A percentile compares a stretch with the other conserved stretches of the same genome.
Conservation (phyloP, 768 basidiomycete genomes). For the Tulasnella sp. region DNA sequence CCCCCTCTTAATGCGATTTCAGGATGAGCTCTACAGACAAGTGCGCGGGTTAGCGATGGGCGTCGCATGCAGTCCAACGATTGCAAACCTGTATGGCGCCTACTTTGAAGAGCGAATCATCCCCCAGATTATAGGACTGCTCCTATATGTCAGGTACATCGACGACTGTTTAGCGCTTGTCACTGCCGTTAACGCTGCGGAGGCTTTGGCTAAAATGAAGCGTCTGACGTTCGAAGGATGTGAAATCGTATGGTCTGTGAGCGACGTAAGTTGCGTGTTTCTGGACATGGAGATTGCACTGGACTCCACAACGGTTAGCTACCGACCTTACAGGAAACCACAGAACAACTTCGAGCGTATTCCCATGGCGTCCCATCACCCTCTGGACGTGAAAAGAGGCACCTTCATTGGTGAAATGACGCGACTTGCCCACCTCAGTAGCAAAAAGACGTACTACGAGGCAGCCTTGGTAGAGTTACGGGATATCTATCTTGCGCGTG, state of each 20-base stretch:
- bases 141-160: constrained; percentile 36
- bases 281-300: constrained; percentile 38
- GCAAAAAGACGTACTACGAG: constrained; percentile 16
- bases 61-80: constrained; percentile 34
- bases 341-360: constrained; percentile 38
- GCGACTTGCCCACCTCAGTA: constrained; percentile 32
- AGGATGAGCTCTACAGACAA: constrained; percentile 32
- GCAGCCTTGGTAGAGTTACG: constrained; percentile 18
- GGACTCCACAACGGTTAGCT: constrained; percentile 24
- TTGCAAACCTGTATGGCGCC: constrained; percentile 38
- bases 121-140: neutral
- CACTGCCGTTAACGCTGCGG: constrained; percentile 3
- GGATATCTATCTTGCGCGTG: constrained; percentile 30
- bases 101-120: constrained; percentile 1
- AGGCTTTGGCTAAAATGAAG: neutral
- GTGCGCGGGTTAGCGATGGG: constrained; percentile 38
- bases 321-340: constrained; percentile 37
- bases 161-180: constrained; percentile 33
- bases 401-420: constrained; percentile 37
- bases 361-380: constrained; percentile 38
- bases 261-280: neutral
- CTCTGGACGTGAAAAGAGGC: constrained; percentile 39
- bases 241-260: constrained; percentile 6
- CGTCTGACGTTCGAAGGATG: neutral
- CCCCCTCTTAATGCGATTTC: constrained; percentile 28